A percentile compares a stretch with the other conserved stretches of the same genome.
Conservation (phyloP, 2,329 filamentous ascomycete species). For the Pyricularia grisea region DNA sequence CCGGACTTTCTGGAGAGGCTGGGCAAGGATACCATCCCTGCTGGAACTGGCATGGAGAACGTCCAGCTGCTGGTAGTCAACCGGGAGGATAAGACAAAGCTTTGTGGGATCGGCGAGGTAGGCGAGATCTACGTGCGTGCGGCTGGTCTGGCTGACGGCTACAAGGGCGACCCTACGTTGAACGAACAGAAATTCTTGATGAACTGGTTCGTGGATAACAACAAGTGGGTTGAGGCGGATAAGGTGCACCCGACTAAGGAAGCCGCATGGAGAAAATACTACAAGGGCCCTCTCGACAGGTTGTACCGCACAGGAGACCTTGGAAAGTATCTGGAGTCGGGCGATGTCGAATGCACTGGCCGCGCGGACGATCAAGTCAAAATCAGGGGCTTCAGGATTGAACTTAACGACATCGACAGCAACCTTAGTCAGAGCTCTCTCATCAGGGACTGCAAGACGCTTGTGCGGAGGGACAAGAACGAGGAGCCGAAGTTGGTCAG, state of each 20-base stretch:
- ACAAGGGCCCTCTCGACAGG: slow-evolving; percentile 73
- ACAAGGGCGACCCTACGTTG: slow-evolving; percentile 39
- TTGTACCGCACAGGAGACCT: slow-evolving; percentile 85
- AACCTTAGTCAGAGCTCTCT: slow-evolving; percentile 67
- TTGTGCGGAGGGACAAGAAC: slow-evolving; percentile 74
- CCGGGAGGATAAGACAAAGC: slow-evolving; percentile 51
- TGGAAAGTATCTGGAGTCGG: slow-evolving; percentile 60
- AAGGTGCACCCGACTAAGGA: slow-evolving; percentile 31
- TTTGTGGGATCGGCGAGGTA: slow-evolving; percentile 72
- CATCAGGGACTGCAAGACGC: slow-evolving; percentile 75
- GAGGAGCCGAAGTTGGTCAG: slow-evolving; percentile 82
- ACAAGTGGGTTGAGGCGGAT: slow-evolving; percentile 59
- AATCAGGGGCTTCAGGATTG: slow-evolving; percentile 91
- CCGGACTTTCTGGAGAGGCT: slow-evolving; percentile 37
- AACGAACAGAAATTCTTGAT: slow-evolving; percentile 69
- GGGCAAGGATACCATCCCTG: slow-evolving; percentile 61
- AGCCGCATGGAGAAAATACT: slow-evolving; percentile 71
- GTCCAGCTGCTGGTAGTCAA: slow-evolving; percentile 83
- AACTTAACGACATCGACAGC: slow-evolving; percentile 86
- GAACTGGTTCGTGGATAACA: slow-evolving; percentile 78
- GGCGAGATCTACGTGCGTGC: slow-evolving; percentile 81
- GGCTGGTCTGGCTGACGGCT: slow-evolving; percentile 66
- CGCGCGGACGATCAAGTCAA: slow-evolving; percentile 80
- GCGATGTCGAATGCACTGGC: slow-evolving; percentile 69
- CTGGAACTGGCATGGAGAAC: slow-evolving; percentile 76